Percentiles rank a stretch among this genome's conserved stretches.
phyloP scores from a whole-genome alignment of 805 yeast species.

The Ogataea paradorogensis region DNA sequence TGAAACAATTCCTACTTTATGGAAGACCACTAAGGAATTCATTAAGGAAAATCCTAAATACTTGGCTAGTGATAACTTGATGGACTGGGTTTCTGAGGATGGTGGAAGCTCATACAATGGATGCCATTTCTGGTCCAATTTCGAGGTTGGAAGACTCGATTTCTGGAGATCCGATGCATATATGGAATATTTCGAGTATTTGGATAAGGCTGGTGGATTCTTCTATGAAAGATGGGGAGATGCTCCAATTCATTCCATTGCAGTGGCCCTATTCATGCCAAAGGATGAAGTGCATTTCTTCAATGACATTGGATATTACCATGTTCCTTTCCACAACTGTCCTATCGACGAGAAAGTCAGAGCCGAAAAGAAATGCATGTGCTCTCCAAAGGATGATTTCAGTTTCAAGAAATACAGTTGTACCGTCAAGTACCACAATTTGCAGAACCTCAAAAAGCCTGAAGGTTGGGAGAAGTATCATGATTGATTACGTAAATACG shows the following conservation, averaged over 20 bases:
- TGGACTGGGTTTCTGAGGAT: constrained; percentile 71
- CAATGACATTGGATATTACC: constrained; percentile 81
- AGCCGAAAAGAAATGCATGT: constrained; percentile 60
- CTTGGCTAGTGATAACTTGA: constrained; percentile 57
- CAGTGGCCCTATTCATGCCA: constrained; percentile 74
- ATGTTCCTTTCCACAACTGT: constrained; percentile 77
- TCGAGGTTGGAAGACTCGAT: constrained; percentile 72
- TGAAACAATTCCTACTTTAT: constrained; percentile 70
- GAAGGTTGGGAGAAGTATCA: constrained; percentile 63
- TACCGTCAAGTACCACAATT: constrained; percentile 57
- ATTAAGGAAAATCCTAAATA: constrained; percentile 57
- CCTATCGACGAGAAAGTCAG: constrained; percentile 67
- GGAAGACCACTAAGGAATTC: constrained; percentile 69
- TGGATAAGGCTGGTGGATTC: constrained; percentile 86
- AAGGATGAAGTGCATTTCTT: constrained; percentile 74
- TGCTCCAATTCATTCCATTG: constrained; percentile 89
- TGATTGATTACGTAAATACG: constrained; percentile 1
- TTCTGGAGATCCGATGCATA: constrained; percentile 78
- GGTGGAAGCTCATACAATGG: constrained; percentile 68
- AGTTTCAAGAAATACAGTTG: constrained; percentile 77
- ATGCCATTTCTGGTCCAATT: constrained; percentile 91
- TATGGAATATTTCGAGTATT: constrained; percentile 61
- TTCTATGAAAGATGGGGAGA: constrained; percentile 95
- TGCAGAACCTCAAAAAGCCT: constrained; percentile 57
- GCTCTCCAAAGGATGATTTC: constrained; percentile 71